Evolutionary conservation across 2,329 filamentous ascomycete genomes (phyloP).

Genomic region (Alternaria infectoria): DNA sequence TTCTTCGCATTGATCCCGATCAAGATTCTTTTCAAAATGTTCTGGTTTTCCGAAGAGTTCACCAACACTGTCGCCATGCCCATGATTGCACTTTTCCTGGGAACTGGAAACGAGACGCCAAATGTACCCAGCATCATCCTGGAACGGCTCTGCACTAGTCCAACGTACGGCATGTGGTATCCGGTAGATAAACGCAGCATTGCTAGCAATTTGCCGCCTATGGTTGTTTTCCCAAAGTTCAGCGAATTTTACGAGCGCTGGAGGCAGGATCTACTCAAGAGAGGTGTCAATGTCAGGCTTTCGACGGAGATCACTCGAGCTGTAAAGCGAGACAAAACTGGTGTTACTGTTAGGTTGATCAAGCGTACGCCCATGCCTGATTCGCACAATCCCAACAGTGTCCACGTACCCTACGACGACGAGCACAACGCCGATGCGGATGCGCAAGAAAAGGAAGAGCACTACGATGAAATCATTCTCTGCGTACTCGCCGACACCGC

Average conservation of each 20-base stretch:
- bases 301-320: slow-evolving; percentile 63
- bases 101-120: slow-evolving; percentile 76
- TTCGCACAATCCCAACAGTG: slow-evolving; percentile 54
- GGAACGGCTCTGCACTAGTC: slow-evolving; percentile 57
- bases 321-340: slow-evolving; percentile 57
- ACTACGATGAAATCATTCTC: slow-evolving; percentile 70
- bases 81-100: slow-evolving; percentile 74
- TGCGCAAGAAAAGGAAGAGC: slow-evolving; percentile 53
- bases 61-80: slow-evolving; percentile 73
- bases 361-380: slow-evolving; percentile 52
- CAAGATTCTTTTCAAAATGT: slow-evolving; percentile 69
- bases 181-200: slow-evolving; percentile 56
- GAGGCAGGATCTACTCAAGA: slow-evolving; percentile 59
- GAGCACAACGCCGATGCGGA: slow-evolving; percentile 50
- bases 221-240: slow-evolving; percentile 69
- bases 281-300: slow-evolving; percentile 63
- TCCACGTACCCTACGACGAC: slow-evolving; percentile 48
- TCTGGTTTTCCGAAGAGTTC: slow-evolving; percentile 73
- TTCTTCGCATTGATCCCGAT: slow-evolving; percentile 67
- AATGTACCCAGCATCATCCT: slow-evolving; percentile 74
- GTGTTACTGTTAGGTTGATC: slow-evolving; percentile 59
- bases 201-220: slow-evolving; percentile 59
- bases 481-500: slow-evolving; percentile 65
- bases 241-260: slow-evolving; percentile 67
- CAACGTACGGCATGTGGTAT: slow-evolving; percentile 67